Evolutionary conservation across 257 asterid species (phyloP), one percentile per base, ranked within the genome.

Genomic region (Jaltomata sinuosa): DNA sequence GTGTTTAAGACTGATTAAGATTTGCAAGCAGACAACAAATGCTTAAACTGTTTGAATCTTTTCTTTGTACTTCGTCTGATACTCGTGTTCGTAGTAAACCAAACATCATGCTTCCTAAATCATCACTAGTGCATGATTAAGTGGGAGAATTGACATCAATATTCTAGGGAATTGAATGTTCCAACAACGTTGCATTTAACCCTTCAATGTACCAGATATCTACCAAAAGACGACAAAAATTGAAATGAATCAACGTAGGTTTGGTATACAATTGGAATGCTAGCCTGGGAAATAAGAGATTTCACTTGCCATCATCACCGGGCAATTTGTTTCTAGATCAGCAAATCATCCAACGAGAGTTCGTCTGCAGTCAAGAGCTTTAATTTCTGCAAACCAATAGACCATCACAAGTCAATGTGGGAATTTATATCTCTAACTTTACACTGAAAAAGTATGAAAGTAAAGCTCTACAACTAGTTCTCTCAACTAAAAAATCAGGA

Each of bases 291-390:
- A 84, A 79, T 16, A 47, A 76, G 81, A 85, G 84, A 52, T 42
- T 55, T 72, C 87, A 82, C 65, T 72, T n/a, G 78, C 89, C 85
- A 85, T 85, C 87, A 87, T 86, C 88, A 40, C 81, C 68, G 40
- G n/a, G 87, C 38, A 61, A 11, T 65, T 69, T 32, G 36, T 40
- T 62, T 86, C 90, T 89, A 97, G 61, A 95, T 94, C 91, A 94
- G 94, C 86, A 97, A 97, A 89, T 95, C 97, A 81, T 95, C 99
- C 87, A 95, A 81, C 5, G 98, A 93, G 80, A 95, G 83, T 83
- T 97, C 98, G 67, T 88, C 86, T 64, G 92, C 92, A 82, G 89
- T 83, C 94, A 97, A 71, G 89, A 94, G 88, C 97, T 97, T 97
- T 87, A 95, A 82, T 89, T 94, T 97, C 99, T 97, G 97, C 89